phyloP scores from a whole-genome alignment of 2,329 filamentous ascomycete genomes.

The Sphaceloma murrayae region DNA sequence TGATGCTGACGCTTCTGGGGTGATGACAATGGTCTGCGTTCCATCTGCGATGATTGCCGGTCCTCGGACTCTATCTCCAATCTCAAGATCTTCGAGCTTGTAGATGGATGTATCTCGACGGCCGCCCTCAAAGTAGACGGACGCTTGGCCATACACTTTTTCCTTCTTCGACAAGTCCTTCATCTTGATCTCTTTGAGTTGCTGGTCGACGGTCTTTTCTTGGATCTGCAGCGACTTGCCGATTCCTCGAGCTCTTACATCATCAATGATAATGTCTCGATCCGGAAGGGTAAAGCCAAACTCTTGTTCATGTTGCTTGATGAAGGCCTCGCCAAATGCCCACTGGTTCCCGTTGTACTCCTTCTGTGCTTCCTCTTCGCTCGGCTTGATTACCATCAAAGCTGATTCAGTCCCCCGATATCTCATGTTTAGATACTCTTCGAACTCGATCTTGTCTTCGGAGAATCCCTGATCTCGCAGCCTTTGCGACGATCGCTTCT shows the following conservation, averaged over 20 bases:
- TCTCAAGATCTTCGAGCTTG: conserved; percentile 62
- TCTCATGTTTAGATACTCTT: conserved; percentile 89
- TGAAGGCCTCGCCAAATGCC: conserved; percentile 76
- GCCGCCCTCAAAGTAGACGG: conserved; percentile 79
- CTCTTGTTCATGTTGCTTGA: conserved; percentile 80
- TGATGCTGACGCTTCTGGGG: conserved; percentile 64
- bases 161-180: conserved; percentile 47
- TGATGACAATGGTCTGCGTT: conserved; percentile 85
- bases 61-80: conserved; percentile 64
- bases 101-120: conserved; percentile 71
- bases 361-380: conserved; percentile 49
- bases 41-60: conserved; percentile 81
- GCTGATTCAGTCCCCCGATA: conserved; percentile 87
- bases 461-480: conserved; percentile 71
- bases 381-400: conserved; percentile 76
- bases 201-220: conserved; percentile 74
- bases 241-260: conserved; percentile 78
- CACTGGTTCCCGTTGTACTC: conserved; percentile 58
- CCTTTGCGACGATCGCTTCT: conserved; percentile 58
- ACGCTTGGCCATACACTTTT: conserved; percentile 55
- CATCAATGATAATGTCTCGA: conserved; percentile 80
- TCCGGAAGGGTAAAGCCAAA: conserved; percentile 85
- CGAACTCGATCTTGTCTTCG: conserved; percentile 65
- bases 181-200: conserved; percentile 60
- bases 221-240: conserved; percentile 75